A percentile compares a stretch with the other conserved stretches of the same genome.
Evolutionary conservation across 164 flowering plant genomes (phyloP).

Genomic region (Vitis riparia): DNA sequence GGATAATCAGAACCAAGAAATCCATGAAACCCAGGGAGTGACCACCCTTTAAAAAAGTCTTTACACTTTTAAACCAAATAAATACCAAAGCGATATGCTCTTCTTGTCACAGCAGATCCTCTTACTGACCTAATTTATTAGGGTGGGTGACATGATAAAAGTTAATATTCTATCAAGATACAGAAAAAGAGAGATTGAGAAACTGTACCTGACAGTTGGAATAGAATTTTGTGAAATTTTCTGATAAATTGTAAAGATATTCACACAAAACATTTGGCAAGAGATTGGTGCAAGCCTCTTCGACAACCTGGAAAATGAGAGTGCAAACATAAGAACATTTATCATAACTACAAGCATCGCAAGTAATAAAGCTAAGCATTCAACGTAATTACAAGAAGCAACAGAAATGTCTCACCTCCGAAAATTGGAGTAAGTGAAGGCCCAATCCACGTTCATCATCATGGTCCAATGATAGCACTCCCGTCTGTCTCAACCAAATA

Average conservation of each 20-base stretch:
- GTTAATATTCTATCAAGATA: not conserved
- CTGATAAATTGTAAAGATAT: slow-evolving; percentile 83
- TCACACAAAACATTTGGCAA: slow-evolving; percentile 81
- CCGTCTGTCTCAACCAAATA: slow-evolving; percentile 44
- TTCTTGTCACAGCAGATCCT: too few relatives aligned
- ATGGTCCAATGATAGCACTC: slow-evolving; percentile 56
- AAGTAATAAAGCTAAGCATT: not conserved
- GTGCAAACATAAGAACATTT: not conserved
- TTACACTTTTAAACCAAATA: too few relatives aligned
- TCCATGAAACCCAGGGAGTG: too few relatives aligned
- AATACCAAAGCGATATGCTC: too few relatives aligned
- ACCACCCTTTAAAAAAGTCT: too few relatives aligned
- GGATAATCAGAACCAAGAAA: too few relatives aligned
- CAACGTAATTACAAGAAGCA: not conserved
- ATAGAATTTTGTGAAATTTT: slow-evolving; percentile 70
- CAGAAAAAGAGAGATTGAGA: not conserved
- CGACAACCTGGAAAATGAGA: slow-evolving; percentile 54
- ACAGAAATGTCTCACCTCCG: slow-evolving; percentile 57
- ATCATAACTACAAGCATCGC: not conserved
- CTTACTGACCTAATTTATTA: too few relatives aligned
- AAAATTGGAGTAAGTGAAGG: slow-evolving; percentile 84
- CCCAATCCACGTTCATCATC: slow-evolving; percentile 76
- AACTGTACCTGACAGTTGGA: slow-evolving; percentile 72
- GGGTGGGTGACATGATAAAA: too few relatives aligned
- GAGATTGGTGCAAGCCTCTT: slow-evolving; percentile 80